Evolutionary conservation across 1,284 basidiomycete genomes (phyloP).

Genomic region (Agaricales sp.): DNA sequence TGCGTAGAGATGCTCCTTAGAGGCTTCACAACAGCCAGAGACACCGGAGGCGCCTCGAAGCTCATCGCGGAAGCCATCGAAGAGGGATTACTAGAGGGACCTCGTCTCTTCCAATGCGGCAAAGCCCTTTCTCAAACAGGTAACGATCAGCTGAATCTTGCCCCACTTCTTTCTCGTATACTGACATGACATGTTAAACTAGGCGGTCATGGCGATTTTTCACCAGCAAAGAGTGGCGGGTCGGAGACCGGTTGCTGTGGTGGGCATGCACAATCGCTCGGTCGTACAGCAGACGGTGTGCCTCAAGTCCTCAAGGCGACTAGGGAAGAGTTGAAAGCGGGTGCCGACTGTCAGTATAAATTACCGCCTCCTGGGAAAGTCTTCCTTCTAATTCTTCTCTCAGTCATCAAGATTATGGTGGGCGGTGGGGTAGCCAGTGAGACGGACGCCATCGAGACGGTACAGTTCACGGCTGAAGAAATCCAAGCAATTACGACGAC

Average conservation of each 20-base stretch:
- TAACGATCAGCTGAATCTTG: no score
- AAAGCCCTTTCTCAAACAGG: constrained; percentile 36
- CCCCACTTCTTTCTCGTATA: no score
- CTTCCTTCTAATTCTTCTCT: no score
- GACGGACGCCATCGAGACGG: constrained; percentile 34
- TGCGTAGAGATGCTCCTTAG: constrained; percentile 33
- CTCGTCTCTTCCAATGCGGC: constrained; percentile 33
- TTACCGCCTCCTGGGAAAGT: no score
- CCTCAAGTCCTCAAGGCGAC: constrained; percentile 29
- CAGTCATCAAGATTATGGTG: constrained; percentile 31
- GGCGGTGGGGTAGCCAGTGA: constrained; percentile 34
- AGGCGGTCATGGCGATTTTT: constrained; percentile 33
- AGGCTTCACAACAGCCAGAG: constrained; percentile 40
- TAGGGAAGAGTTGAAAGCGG: constrained; percentile 31
- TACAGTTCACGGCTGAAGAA: constrained; percentile 36
- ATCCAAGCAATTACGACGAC: constrained; percentile 34
- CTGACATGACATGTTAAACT: no score
- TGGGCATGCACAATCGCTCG: constrained; percentile 22
- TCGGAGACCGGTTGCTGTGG: constrained; percentile 28
- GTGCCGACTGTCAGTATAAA: constrained; percentile 24
- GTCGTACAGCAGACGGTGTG: constrained; percentile 28
- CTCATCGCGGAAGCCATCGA: constrained; percentile 28
- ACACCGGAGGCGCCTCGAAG: constrained; percentile 36
- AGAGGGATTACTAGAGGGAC: constrained; percentile 32
- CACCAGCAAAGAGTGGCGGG: constrained; percentile 14